Percentiles rank a stretch among this genome's conserved stretches.
phyloP scores from a whole-genome alignment of 225 moss, liverwort and hornwort genomes.

The Pleurozium schreberi region DNA sequence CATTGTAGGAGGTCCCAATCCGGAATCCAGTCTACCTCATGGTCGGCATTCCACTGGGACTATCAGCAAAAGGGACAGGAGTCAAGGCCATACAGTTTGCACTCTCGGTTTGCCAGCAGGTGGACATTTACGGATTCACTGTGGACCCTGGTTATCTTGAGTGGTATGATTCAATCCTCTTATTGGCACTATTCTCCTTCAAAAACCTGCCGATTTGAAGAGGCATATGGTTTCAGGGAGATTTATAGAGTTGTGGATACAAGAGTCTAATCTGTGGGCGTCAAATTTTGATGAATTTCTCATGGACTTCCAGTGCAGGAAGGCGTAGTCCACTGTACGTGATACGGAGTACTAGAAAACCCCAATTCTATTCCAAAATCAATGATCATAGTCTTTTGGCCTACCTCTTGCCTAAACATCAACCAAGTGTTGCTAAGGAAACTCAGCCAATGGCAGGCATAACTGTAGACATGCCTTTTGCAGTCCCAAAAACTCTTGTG shows the following conservation, averaged over 20 bases:
- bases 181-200: background rate
- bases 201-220: background rate
- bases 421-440: too few species aligned
- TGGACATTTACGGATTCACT: slow-evolving; percentile 46
- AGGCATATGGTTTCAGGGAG: background rate
- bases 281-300: background rate
- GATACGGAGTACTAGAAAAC: background rate
- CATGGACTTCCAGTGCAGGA: background rate
- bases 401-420: background rate
- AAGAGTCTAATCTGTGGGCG: background rate
- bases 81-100: slow-evolving; percentile 43
- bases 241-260: background rate
- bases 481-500: too few species aligned
- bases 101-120: slow-evolving; percentile 31
- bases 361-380: background rate
- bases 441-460: too few species aligned
- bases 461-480: too few species aligned
- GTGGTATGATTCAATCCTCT: slow-evolving; percentile 11
- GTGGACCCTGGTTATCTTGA: slow-evolving; percentile 46
- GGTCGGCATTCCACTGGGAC: slow-evolving; percentile 17
- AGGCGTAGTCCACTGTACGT: too few species aligned
- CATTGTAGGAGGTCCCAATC: slow-evolving; percentile 37
- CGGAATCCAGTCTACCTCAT: slow-evolving; percentile 43
- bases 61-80: slow-evolving; percentile 52
- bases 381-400: background rate